Evolutionary conservation across 2,329 filamentous ascomycete genomes (phyloP).

Genomic region (Fusarium camptoceras): DNA sequence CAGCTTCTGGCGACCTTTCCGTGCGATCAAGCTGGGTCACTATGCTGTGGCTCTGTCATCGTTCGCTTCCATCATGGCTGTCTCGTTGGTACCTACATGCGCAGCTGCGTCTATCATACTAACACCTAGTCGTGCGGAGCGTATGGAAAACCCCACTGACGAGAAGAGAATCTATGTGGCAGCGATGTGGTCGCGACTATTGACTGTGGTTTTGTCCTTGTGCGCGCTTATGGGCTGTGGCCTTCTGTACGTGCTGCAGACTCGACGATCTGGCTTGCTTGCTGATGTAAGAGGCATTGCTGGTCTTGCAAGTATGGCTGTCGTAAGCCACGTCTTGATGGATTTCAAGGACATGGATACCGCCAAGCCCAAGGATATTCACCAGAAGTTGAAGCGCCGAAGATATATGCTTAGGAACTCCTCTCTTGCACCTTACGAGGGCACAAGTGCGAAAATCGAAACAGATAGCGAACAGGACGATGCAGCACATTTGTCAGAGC

Average conservation of each 20-base stretch:
- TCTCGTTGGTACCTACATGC: conserved; percentile 76
- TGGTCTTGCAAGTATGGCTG: conserved; percentile 80
- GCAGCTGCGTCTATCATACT: conserved; percentile 72
- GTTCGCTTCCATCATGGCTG: conserved; percentile 71
- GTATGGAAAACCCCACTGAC: conserved; percentile 55
- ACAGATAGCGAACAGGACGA: conserved; percentile 61
- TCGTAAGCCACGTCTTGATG: conserved; percentile 76
- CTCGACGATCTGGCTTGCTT: conserved; percentile 72
- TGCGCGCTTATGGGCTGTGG: conserved; percentile 69
- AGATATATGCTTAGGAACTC: conserved; percentile 78
- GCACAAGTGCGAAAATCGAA: conserved; percentile 55
- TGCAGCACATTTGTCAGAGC: conserved; percentile 63
- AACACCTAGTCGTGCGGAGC: conserved; percentile 61
- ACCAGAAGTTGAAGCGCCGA: conserved; percentile 72
- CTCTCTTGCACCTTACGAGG: conserved; percentile 73
- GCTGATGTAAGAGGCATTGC: conserved; percentile 79
- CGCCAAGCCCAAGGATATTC: conserved; percentile 73
- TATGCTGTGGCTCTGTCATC: conserved; percentile 77
- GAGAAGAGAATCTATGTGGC: conserved; percentile 68
- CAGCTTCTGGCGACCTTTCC: conserved; percentile 72
- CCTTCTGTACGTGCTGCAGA: conserved; percentile 71
- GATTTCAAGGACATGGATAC: conserved; percentile 80
- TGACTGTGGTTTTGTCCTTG: conserved; percentile 67
- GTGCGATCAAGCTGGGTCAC: conserved; percentile 71
- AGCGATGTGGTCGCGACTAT: conserved; percentile 69